Percentiles rank a stretch among this genome's conserved stretches.
phyloP scores from a whole-genome alignment of 331 rosid species.

The Spiraea crenata region DNA sequence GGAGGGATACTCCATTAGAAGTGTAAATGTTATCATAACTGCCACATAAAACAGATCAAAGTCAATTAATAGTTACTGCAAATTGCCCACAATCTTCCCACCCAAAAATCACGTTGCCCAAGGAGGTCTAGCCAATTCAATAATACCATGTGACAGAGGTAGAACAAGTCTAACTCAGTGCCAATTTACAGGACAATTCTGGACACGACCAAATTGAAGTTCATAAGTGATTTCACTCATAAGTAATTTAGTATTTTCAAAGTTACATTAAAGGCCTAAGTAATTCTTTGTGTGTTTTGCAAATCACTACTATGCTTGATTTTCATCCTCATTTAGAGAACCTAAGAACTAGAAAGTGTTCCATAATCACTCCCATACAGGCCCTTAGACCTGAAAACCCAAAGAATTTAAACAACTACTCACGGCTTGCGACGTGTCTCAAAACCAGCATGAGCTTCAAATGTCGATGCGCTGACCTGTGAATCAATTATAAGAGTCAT shows the following conservation, averaged over 20 bases:
- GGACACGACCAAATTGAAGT: background rate
- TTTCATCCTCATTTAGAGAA: too few species aligned
- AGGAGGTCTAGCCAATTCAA: background rate
- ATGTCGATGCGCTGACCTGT: constrained; percentile 87
- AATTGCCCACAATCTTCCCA: constrained; percentile 7
- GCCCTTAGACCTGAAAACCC: background rate
- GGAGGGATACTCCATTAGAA: constrained; percentile 89
- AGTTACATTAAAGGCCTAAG: too few species aligned
- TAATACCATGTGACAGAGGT: constrained; percentile 9
- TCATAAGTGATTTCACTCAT: too few species aligned
- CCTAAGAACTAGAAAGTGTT: too few species aligned
- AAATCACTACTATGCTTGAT: too few species aligned
- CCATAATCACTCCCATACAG: too few species aligned
- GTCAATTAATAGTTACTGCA: constrained; percentile 10
- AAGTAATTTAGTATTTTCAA: too few species aligned
- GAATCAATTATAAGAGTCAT: constrained; percentile 18
- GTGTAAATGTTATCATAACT: constrained; percentile 89
- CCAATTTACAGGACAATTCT: constrained; percentile 2
- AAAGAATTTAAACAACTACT: constrained; percentile 42
- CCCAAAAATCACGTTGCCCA: constrained; percentile 8
- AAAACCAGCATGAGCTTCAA: constrained; percentile 99
- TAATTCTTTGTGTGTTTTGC: too few species aligned
- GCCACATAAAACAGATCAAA: constrained; percentile 31
- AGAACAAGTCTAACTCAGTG: background rate
- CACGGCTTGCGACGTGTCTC: constrained; percentile 95